Percentiles rank a stretch among this genome's conserved stretches.
Evolutionary conservation across 257 asterid genomes (phyloP).

Genomic region (Solanum virginianum): DNA sequence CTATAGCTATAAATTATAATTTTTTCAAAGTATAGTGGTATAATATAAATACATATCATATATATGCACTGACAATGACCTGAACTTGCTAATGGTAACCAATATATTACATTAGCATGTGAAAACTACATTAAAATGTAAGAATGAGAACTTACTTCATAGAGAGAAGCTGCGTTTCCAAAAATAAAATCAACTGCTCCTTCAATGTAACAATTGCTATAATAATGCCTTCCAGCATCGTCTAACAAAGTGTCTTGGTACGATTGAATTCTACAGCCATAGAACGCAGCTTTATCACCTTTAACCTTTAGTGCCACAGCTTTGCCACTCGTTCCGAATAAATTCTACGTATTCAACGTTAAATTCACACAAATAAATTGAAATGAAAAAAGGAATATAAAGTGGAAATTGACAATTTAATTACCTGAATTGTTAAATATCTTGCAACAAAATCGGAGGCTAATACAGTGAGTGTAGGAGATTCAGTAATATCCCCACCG

Average conservation of each 20-base stretch:
- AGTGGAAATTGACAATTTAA: neutral
- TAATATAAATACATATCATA: no score
- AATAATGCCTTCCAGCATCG: slow-evolving; percentile 36
- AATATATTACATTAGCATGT: neutral
- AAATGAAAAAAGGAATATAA: neutral
- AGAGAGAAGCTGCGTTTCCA: slow-evolving; percentile 42
- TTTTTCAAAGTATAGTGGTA: no score
- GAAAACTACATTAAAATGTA: neutral
- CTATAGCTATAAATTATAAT: no score
- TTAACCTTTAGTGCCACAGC: slow-evolving; percentile 36
- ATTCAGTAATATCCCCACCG: slow-evolving; percentile 20
- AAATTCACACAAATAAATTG: neutral
- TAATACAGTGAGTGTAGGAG: slow-evolving; percentile 28
- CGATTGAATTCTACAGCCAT: slow-evolving; percentile 23
- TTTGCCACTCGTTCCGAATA: slow-evolving; percentile 21
- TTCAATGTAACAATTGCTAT: slow-evolving; percentile 32
- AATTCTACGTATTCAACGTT: slow-evolving; percentile 6
- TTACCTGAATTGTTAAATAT: slow-evolving; percentile 34
- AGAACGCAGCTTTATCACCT: slow-evolving; percentile 38
- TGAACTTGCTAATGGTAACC: neutral
- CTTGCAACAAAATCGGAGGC: slow-evolving; percentile 41
- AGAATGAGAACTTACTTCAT: slow-evolving; percentile 20
- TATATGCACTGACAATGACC: neutral
- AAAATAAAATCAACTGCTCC: slow-evolving; percentile 43
- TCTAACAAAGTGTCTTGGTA: slow-evolving; percentile 44